These are phyloP conservation scores for Rhizopus stolonifer DNA, from an alignment of 371 early-diverging fungal genomes.

Conservation along the genomic window DNA sequence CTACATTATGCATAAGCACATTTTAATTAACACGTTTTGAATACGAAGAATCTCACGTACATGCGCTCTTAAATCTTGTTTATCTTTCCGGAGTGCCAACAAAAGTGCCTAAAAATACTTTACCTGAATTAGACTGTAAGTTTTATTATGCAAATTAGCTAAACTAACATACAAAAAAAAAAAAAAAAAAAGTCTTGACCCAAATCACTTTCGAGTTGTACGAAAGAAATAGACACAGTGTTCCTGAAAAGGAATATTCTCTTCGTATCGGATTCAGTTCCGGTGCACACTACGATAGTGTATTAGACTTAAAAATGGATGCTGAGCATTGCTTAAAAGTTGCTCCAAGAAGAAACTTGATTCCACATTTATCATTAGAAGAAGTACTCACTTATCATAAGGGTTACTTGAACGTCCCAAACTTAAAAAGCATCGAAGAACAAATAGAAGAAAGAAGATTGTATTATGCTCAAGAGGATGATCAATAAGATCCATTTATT, in stretches of 20 bases:
- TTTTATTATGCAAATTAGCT: too few species aligned
- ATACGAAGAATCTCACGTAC: slow-evolving; percentile 82
- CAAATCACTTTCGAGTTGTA: slow-evolving; percentile 97
- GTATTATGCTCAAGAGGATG: slow-evolving; percentile 51
- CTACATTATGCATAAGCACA: too few species aligned
- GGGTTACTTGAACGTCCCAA: slow-evolving; percentile 43
- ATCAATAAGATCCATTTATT: too few species aligned
- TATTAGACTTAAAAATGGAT: slow-evolving; percentile 88
- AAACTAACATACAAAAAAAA: background rate
- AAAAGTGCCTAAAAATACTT: slow-evolving; percentile 58
- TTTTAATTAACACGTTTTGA: background rate
- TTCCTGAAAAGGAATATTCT: slow-evolving; percentile 72
- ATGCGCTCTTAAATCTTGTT: slow-evolving; percentile 88
- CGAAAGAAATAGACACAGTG: slow-evolving; percentile 70
- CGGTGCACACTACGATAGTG: slow-evolving; percentile 87
- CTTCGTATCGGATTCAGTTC: slow-evolving; percentile 90
- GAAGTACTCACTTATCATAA: slow-evolving; percentile 45
- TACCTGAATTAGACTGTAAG: slow-evolving; percentile 93
- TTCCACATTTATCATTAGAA: slow-evolving; percentile 46
- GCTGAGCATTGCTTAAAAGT: slow-evolving; percentile 86
- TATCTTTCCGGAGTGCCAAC: slow-evolving; percentile 84
- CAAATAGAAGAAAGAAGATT: slow-evolving; percentile 49
- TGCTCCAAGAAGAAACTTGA: slow-evolving; percentile 60
- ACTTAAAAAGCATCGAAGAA: slow-evolving; percentile 43
- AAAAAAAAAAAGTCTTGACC: slow-evolving; percentile 64